Percentiles rank a stretch among this genome's conserved stretches.
phyloP scores from a whole-genome alignment of 805 yeast species.

The Pichia sporocuriosa region DNA sequence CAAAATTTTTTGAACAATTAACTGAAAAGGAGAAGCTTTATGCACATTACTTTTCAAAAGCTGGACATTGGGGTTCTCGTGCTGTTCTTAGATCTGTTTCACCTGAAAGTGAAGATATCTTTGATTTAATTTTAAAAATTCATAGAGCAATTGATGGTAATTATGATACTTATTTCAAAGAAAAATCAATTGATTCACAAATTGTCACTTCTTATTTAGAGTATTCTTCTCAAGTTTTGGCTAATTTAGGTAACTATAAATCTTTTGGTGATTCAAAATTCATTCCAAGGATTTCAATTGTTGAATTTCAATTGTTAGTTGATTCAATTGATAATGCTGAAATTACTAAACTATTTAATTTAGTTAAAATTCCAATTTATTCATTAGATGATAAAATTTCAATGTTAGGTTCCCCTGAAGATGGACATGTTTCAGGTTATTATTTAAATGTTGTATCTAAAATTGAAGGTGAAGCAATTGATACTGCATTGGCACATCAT shows the following conservation, averaged over 20 bases:
- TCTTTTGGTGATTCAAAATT: slow-evolving; percentile 88
- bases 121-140: slow-evolving; percentile 57
- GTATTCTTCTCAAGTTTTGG: slow-evolving; percentile 67
- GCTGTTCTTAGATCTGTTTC: slow-evolving; percentile 77
- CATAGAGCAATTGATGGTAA: slow-evolving; percentile 48
- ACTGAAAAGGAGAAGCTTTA: slow-evolving; percentile 55
- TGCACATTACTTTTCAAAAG: slow-evolving; percentile 79
- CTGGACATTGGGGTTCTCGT: slow-evolving; percentile 78
- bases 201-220: slow-evolving; percentile 48
- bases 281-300: slow-evolving; percentile 53
- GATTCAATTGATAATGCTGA: slow-evolving; percentile 32
- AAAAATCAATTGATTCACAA: slow-evolving; percentile 29
- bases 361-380: slow-evolving; percentile 45
- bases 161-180: slow-evolving; percentile 25
- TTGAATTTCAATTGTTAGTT: slow-evolving; percentile 45
- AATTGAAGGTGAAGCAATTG: slow-evolving; percentile 59
- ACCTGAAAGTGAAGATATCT: slow-evolving; percentile 71
- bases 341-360: slow-evolving; percentile 32
- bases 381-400: slow-evolving; percentile 40
- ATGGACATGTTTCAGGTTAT: slow-evolving; percentile 71
- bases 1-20: slow-evolving; percentile 59
- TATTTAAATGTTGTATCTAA: slow-evolving; percentile 53
- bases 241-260: slow-evolving; percentile 73
- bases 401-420: slow-evolving; percentile 71
- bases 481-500: slow-evolving; percentile 53